Evolutionary conservation across 179 eudicot species (phyloP), one percentile per base, ranked within the genome.

Genomic region (Patellifolia procumbens): DNA sequence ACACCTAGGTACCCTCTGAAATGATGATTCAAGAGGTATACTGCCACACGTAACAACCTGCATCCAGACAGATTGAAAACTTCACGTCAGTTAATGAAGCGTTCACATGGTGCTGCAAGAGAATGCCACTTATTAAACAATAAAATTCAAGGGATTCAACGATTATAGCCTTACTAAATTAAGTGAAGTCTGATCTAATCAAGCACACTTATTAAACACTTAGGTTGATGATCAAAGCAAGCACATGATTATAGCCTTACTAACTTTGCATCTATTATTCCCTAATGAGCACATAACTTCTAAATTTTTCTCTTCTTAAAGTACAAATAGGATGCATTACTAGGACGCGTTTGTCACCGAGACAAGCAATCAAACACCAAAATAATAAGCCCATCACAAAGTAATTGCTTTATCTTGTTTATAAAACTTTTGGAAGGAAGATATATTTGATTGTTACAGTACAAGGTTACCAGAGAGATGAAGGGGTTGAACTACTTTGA

Each of bases 31-130:
- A 55, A 95, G 97, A 74, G 97, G 95, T 76, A 91, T 87, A 79
- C 97, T 95, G 58, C 99, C 99, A 80, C 99, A 93, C 31, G 99
- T 95, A 35, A 92, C 99, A 62, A 95, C 91, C 99, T 95, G 75
- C 73, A 89, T 32, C 76, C 53, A 83, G 10, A 78, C 2, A 75
- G 6, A 43, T 42, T n/a, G 76, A 16, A 28, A 37, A n/a, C 34
- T 48, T 68, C 17, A 20, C 37, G 43, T 52, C 26, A 68, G 53
- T 6, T 19, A 22, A 10, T 6, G 3, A 58, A 70, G 49, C 10
- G 24, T 43, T 35, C 19, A 43, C 6, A 46, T 24, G 52, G n/a
- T 24, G 4, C 8, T 19, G 20, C 20, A 66, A 7, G 28, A 19
- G 9, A 43, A 35, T 67, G n/a, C 8, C 32, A 63, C 7, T 64